A percentile compares a stretch with the other conserved stretches of the same genome.
These are phyloP conservation scores for Bonia amplexicaulis DNA, from an alignment of 176 grass and related monocot genomes.

Conservation along the genomic window DNA sequence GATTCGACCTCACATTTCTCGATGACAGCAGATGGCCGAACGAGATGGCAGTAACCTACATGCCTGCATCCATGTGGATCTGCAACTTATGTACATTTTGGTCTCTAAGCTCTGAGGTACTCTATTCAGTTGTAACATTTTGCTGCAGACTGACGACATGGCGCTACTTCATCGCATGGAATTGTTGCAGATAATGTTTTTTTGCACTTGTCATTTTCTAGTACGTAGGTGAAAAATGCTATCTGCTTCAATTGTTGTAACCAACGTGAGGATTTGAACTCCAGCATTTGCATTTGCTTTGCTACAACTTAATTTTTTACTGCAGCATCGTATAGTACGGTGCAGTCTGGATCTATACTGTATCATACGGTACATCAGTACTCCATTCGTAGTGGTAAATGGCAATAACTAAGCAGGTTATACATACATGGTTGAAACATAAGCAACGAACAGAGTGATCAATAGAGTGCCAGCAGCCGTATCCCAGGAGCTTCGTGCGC, in stretches of 20 bases:
- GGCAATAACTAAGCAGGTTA: neutral
- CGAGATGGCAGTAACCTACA: neutral
- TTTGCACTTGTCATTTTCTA: neutral
- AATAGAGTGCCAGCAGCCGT: conserved; percentile 3
- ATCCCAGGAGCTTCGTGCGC: neutral
- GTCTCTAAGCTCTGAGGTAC: neutral
- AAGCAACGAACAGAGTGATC: conserved; percentile 28
- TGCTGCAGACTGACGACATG: neutral
- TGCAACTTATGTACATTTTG: neutral
- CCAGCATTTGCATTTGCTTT: neutral
- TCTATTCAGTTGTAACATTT: conserved; percentile 12
- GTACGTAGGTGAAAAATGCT: neutral
- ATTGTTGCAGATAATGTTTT: neutral
- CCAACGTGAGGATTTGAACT: neutral
- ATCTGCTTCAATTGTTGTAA: neutral
- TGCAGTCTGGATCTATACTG: conserved; percentile 1
- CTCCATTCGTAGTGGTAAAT: neutral
- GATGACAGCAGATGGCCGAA: neutral
- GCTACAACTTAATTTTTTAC: conserved; percentile 3
- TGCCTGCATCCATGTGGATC: neutral
- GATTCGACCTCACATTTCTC: neutral
- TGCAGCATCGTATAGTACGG: neutral
- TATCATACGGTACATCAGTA: conserved; percentile 24
- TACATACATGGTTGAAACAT: conserved; percentile 13
- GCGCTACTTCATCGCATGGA: neutral